A percentile compares a stretch with the other conserved stretches of the same genome.
phyloP scores from a whole-genome alignment of 495 filamentous ascomycete species.

The Lentithecium fluviatile region DNA sequence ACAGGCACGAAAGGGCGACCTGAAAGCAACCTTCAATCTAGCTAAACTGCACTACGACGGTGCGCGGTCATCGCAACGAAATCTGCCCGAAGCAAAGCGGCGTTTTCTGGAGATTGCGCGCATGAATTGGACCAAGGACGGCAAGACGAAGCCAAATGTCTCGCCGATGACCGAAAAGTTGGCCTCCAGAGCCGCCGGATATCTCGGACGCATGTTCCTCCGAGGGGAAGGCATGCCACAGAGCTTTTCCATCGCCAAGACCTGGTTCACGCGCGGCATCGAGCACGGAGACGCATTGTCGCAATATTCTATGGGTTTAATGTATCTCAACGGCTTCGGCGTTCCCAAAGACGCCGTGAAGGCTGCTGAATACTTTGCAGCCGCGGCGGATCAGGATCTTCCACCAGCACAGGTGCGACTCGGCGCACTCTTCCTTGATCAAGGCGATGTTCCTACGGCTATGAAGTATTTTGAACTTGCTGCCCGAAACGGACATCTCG shows the following conservation, averaged over 20 bases:
- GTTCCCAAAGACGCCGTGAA: conserved; percentile 68
- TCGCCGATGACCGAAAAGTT: conserved; percentile 69
- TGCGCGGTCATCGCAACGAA: conserved; percentile 67
- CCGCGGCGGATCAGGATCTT: conserved; percentile 80
- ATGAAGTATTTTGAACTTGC: conserved; percentile 91
- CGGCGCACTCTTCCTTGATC: conserved; percentile 84
- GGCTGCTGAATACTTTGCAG: conserved; percentile 78
- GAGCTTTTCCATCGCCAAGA: conserved; percentile 68
- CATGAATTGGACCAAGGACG: conserved; percentile 83
- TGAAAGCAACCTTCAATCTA: conserved; percentile 86
- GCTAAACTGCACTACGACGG: conserved; percentile 91
- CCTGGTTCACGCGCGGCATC: conserved; percentile 86
- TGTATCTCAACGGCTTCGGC: conserved; percentile 84
- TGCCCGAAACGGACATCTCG: conserved; percentile 80
- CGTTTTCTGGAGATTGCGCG: conserved; percentile 82
- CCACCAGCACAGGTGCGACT: conserved; percentile 79
- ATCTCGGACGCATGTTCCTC: conserved; percentile 88
- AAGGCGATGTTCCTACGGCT: conserved; percentile 74
- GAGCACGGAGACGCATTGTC: conserved; percentile 78
- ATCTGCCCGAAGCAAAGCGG: conserved; percentile 69
- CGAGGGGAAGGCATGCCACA: conserved; percentile 88
- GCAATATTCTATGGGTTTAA: conserved; percentile 79
- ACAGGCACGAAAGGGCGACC: conserved; percentile 88
- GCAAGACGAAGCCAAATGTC: conserved; percentile 53
- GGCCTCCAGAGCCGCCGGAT: conserved; percentile 86